These are phyloP conservation scores for Rhizophora mangle DNA, from an alignment of 345 rosid species.

Conservation along the genomic window DNA sequence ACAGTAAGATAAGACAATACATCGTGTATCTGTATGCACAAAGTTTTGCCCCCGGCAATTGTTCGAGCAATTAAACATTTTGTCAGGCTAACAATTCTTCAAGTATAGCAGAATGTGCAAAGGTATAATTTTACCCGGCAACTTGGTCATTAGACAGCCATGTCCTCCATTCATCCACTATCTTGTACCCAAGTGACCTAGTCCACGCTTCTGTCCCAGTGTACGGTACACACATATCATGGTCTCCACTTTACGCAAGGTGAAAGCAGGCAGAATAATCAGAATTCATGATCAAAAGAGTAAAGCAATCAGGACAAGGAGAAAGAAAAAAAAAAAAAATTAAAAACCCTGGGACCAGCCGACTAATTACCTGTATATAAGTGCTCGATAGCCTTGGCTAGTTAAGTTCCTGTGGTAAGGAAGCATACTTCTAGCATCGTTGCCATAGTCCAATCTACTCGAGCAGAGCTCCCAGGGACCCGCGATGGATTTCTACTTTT, in stretches of 20 bases:
- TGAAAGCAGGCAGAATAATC: too few relatives aligned
- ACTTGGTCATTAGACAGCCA: slow-evolving; percentile 40
- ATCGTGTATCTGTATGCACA: not conserved
- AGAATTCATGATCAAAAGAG: too few relatives aligned
- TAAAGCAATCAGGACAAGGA: too few relatives aligned
- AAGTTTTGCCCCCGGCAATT: not conserved
- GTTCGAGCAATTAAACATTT: not conserved
- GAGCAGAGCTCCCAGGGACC: slow-evolving; percentile 55
- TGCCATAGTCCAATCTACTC: slow-evolving; percentile 13
- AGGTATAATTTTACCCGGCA: slow-evolving; percentile 35
- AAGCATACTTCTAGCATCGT: slow-evolving; percentile 44
- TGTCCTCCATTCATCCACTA: slow-evolving; percentile 41
- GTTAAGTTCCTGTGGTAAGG: slow-evolving; percentile 47
- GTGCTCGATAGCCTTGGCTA: slow-evolving; percentile 45
- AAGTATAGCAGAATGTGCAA: not conserved
- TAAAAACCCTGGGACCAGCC: too few relatives aligned
- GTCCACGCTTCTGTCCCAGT: slow-evolving; percentile 61
- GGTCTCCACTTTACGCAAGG: slow-evolving; percentile 43
- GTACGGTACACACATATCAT: slow-evolving; percentile 56
- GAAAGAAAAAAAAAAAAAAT: too few relatives aligned
- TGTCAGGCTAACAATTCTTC: not conserved
- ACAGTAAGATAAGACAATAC: not conserved
- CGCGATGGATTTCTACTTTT: slow-evolving; percentile 17
- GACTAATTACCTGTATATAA: slow-evolving; percentile 44
- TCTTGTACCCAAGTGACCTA: slow-evolving; percentile 40